Evolutionary conservation across 2,329 filamentous ascomycete genomes (phyloP).

Genomic region (Ophiosphaerella herpotricha): DNA sequence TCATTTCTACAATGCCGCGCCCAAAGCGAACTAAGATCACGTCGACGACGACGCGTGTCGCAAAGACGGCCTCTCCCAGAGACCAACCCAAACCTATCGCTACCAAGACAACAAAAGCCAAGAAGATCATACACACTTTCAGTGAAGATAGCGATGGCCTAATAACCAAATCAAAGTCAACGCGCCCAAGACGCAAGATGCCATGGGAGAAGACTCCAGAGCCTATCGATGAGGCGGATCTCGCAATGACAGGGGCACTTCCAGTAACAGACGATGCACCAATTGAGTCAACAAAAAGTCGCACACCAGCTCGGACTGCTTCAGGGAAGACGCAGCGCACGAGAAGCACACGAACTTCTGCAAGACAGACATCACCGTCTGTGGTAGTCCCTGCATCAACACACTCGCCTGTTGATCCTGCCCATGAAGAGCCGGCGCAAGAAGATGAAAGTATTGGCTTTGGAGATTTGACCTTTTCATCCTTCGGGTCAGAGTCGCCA

Average conservation of each 20-base stretch:
- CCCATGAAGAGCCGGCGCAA: conserved; percentile 11
- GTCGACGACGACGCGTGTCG: conserved; percentile 36
- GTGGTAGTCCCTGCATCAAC: conserved; percentile 3
- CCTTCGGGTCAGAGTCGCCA: conserved; percentile 39
- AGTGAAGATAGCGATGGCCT: conserved; percentile 47
- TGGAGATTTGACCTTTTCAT: conserved; percentile 42
- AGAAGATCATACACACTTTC: conserved; percentile 24
- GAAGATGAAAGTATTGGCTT: conserved; percentile 37
- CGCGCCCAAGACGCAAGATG: conserved; percentile 23
- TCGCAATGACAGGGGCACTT: conserved; percentile 45
- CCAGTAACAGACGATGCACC: conserved; percentile 18
- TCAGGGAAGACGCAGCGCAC: conserved; percentile 22
- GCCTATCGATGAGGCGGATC: conserved; percentile 26
- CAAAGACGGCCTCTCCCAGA: conserved; percentile 30
- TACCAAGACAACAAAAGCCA: conserved; percentile 17
- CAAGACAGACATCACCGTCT: conserved; percentile 15
- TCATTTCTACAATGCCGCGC: conserved; percentile 38
- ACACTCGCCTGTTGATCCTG: conserved; percentile 3
- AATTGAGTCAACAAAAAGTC: conserved; percentile 10
- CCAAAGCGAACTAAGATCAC: conserved; percentile 44
- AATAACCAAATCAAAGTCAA: conserved; percentile 32
- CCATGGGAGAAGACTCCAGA: conserved; percentile 24
- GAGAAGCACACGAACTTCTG: conserved; percentile 23
- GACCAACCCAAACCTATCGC: conserved; percentile 20
- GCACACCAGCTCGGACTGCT: conserved; percentile 26